phyloP scores from a whole-genome alignment of 768 basidiomycete species.

The Hypholoma fasciculare region DNA sequence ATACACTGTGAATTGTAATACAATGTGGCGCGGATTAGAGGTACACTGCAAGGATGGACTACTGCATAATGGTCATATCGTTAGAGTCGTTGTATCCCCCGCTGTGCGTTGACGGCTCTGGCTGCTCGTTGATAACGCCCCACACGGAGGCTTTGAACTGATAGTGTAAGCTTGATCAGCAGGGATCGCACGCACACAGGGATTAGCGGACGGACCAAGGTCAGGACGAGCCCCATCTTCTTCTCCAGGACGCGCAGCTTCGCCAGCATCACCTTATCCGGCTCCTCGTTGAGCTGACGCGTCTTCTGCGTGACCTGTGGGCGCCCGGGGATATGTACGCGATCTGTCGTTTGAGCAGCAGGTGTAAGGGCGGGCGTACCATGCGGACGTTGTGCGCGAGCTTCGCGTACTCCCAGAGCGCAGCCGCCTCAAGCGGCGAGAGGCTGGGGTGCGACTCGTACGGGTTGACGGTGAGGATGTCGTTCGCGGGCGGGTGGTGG shows the following conservation, averaged over 20 bases:
- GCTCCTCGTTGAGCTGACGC: conserved; percentile 68
- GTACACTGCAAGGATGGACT: conserved; percentile 10
- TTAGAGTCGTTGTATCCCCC: conserved; percentile 23
- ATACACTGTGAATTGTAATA: neutral
- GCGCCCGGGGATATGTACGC: neutral
- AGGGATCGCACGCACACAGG: neutral
- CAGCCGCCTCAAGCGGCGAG: conserved; percentile 68
- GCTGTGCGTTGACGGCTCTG: conserved; percentile 27
- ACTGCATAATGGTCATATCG: conserved; percentile 25
- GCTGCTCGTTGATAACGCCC: conserved; percentile 87
- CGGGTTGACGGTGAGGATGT: conserved; percentile 63
- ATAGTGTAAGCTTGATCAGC: neutral
- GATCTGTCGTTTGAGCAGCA: neutral
- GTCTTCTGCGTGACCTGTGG: conserved; percentile 64
- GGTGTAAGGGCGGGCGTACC: conserved; percentile 41
- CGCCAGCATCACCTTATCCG: conserved; percentile 75
- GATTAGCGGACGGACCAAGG: conserved; percentile 57
- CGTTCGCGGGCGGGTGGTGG: conserved; percentile 18
- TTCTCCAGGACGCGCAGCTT: conserved; percentile 82
- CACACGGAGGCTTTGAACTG: conserved; percentile 97
- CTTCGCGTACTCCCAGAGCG: conserved; percentile 93
- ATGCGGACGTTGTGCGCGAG: conserved; percentile 77
- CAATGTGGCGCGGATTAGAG: neutral
- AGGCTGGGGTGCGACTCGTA: conserved; percentile 72
- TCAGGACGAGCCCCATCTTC: conserved; percentile 95